Base-by-base conservation (phyloP, 2,329 filamentous ascomycete species). In the Celoporthe dispersa region DNA sequence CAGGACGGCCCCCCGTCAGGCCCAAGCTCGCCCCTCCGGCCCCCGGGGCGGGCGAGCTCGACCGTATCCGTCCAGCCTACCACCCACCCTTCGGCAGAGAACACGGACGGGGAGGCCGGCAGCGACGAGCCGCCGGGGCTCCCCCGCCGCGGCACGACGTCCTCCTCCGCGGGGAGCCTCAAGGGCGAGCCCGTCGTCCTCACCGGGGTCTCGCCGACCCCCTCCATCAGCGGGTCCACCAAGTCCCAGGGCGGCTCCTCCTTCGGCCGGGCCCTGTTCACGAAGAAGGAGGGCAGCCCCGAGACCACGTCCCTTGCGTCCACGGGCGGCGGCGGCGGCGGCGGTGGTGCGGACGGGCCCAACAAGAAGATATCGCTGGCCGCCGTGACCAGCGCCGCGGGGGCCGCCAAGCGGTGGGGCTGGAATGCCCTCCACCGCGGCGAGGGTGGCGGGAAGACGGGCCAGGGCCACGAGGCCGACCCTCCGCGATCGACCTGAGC, bases 341-440 rank as follows among this genome's bases (percentile, higher is more conserved):
- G 75, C 11, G 68, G 72, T 11, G 69, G 69, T 7, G 67, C 75
- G 11, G 78, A 79, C 12, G 74, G 76, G 2, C 72, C 76, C 3
- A 68, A 67, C 66, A 88, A 87, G 76, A 82, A 85, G 62, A 83
- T 83, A 19, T 84, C 86, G 0, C 75, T 89, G 39, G 83, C 86
- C 8, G 86, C 87, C 14, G 83, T 90, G 33, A 84, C 85, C 2
- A 88, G 84, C 70, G 87, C 83, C 1, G 87, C 87, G 1, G 83
- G 81, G 16, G 84, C 85, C 28, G 87, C 87, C 2, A 86, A 84
- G 61, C 85, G 88, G 71, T 90, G 87, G 87, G 87, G 87, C 2
- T 84, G 86, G 79, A 88, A 85, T 72, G 86, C 87, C 1, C 80
- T 88, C 16, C 82, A 84, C 69, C 74, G 73, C 69, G 84, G 84